Evolutionary conservation across 495 filamentous ascomycete genomes (phyloP).

Genomic region (Tuber aestivum): DNA sequence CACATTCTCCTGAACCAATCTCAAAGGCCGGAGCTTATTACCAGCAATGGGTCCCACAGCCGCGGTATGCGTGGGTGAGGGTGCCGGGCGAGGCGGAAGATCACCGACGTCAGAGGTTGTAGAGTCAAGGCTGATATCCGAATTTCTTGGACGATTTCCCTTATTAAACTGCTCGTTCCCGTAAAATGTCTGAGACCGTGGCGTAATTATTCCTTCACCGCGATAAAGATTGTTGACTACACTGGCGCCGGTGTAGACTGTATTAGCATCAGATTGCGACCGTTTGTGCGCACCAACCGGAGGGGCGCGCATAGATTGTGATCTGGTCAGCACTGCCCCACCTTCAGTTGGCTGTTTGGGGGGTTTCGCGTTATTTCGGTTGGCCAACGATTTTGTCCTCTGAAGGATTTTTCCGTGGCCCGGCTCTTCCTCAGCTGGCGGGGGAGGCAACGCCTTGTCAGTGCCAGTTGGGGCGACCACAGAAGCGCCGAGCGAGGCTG

Average conservation of each 20-base stretch:
- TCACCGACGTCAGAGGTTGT: constrained; percentile 28
- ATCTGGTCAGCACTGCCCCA: constrained; percentile 43
- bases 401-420: constrained; percentile 58
- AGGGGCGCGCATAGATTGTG: constrained; percentile 37
- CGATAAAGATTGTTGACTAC: constrained; percentile 34
- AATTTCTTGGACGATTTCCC: constrained; percentile 26
- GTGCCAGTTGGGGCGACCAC: constrained; percentile 46
- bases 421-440: constrained; percentile 50
- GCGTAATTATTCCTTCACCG: constrained; percentile 39
- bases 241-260: constrained; percentile 21
- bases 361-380: constrained; percentile 47
- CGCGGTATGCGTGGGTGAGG: constrained; percentile 48
- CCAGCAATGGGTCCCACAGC: constrained; percentile 58
- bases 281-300: constrained; percentile 41
- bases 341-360: constrained; percentile 58
- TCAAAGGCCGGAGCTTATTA: constrained; percentile 74
- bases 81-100: constrained; percentile 10
- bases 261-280: constrained; percentile 34
- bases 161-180: constrained; percentile 31
- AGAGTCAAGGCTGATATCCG: constrained; percentile 29
- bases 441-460: constrained; percentile 82
- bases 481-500: constrained; percentile 45
- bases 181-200: constrained; percentile 36
- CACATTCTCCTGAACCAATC: constrained; percentile 68
- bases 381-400: constrained; percentile 69